Conservation (phyloP, 1,284 basidiomycete species). For the Pseudozyma tsukubaensis region DNA sequence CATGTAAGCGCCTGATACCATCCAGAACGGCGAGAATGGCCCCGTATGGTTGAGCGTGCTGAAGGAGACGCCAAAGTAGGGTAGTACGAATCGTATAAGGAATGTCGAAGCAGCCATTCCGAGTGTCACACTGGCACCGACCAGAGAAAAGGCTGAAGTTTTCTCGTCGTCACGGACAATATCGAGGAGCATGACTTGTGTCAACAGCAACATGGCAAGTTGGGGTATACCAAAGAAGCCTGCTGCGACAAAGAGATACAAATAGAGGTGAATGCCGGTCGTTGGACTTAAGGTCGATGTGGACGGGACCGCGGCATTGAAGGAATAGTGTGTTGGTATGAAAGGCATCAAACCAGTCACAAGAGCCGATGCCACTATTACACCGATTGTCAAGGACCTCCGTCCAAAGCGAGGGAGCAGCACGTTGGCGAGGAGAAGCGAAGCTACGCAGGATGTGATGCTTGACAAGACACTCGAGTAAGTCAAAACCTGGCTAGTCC, state of each 20-base stretch:
- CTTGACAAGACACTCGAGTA: conserved; percentile 15
- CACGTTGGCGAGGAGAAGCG: conserved; percentile 23
- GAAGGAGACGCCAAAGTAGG: conserved; percentile 29
- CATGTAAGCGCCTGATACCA: neutral
- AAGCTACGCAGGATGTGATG: conserved; percentile 12
- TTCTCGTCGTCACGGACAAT: conserved; percentile 31
- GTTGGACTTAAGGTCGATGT: conserved; percentile 30
- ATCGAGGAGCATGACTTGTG: conserved; percentile 41
- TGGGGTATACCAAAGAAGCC: conserved; percentile 23
- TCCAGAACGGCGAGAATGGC: conserved; percentile 38
- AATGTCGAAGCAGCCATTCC: conserved; percentile 23
- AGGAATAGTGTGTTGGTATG: conserved; percentile 43
- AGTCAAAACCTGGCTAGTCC: conserved; percentile 24
- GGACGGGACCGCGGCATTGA: conserved; percentile 26
- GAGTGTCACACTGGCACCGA: conserved; percentile 14
- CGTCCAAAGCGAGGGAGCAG: conserved; percentile 29
- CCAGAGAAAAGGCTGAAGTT: conserved; percentile 21
- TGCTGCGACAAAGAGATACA: neutral
- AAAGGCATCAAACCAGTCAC: conserved; percentile 2
- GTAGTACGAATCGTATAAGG: conserved; percentile 19
- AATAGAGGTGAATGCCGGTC: conserved; percentile 11
- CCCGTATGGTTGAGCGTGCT: conserved; percentile 34
- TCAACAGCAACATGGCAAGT: conserved; percentile 10
- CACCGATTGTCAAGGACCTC: conserved; percentile 10
- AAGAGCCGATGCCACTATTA: neutral